Conservation (phyloP, 108 stramenopile genomes). For the Nitzschia putrida region DNA sequence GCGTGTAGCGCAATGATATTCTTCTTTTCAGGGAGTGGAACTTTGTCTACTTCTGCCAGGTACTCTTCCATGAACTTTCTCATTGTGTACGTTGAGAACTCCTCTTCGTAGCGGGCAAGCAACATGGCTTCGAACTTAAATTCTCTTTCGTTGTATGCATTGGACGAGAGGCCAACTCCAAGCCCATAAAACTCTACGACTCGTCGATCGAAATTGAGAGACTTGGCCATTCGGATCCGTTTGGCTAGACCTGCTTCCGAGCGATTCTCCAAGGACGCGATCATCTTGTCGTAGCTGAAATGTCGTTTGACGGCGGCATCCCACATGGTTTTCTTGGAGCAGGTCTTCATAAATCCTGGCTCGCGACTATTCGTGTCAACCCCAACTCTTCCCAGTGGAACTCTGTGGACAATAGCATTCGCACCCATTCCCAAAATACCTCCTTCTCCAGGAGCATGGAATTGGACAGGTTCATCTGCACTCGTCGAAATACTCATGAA, state of each 20-base stretch:
- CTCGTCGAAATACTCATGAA: conserved; percentile 74
- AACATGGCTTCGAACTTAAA: conserved; percentile 72
- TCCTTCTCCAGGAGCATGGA: conserved; percentile 67
- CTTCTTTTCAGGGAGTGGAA: not conserved
- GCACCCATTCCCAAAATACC: conserved; percentile 73
- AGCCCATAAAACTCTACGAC: conserved; percentile 76
- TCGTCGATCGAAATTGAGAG: conserved; percentile 67
- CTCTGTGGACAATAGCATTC: conserved; percentile 77
- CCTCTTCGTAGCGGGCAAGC: conserved; percentile 66
- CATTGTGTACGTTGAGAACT: conserved; percentile 75
- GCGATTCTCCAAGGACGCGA: conserved; percentile 57
- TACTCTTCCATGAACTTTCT: conserved; percentile 72
- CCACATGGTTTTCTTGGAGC: conserved; percentile 34
- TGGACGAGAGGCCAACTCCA: conserved; percentile 67
- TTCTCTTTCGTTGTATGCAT: conserved; percentile 62
- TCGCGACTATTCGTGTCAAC: conserved; percentile 24
- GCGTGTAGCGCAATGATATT: conserved; percentile 46
- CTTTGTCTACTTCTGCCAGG: conserved; percentile 10
- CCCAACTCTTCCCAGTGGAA: conserved; percentile 53
- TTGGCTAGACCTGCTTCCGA: conserved; percentile 77
- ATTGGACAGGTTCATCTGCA: conserved; percentile 62
- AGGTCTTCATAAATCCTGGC: conserved; percentile 9
- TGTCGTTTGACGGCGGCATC: conserved; percentile 81
- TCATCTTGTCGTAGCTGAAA: conserved; percentile 65
- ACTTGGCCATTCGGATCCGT: conserved; percentile 60